A percentile compares a stretch with the other conserved stretches of the same genome.
Evolutionary conservation across 345 rosid species (phyloP).

Genomic region (Salix arbutifolia): DNA sequence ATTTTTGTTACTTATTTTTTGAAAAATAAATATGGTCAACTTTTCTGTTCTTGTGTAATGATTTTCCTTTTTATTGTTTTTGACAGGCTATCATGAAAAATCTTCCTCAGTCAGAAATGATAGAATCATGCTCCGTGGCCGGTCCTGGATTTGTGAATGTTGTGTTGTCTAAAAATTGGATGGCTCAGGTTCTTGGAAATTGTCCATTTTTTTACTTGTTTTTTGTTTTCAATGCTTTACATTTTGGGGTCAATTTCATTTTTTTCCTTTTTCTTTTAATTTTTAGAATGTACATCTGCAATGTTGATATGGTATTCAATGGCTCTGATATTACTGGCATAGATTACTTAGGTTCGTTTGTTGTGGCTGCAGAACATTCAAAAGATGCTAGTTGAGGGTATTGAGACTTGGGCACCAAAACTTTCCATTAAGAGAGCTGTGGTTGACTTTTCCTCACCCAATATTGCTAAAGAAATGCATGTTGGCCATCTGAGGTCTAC

Average conservation of each 20-base stretch:
- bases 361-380: constrained; percentile 57
- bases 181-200: constrained; percentile 59
- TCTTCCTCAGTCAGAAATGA: constrained; percentile 75
- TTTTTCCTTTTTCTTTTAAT: neutral
- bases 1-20: neutral
- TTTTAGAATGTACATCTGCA: neutral
- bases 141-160: constrained; percentile 96
- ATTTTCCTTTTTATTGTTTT: neutral
- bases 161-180: constrained; percentile 65
- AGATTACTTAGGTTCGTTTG: constrained; percentile 9
- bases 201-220: neutral
- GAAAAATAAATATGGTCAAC: neutral
- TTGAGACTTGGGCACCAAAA: constrained; percentile 82
- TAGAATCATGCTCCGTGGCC: constrained; percentile 77
- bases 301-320: neutral
- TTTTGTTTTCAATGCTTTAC: neutral
- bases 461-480: constrained; percentile 99
- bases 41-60: neutral
- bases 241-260: neutral
- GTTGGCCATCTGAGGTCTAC: constrained; percentile 98
- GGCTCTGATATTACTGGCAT: neutral
- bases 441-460: constrained; percentile 98
- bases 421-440: constrained; percentile 65
- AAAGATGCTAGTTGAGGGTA: constrained; percentile 73
- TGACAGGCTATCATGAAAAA: constrained; percentile 65